These are phyloP conservation scores for Graphilbum ipis-grandicollis DNA, from an alignment of 2,329 filamentous ascomycete species.

Conservation along the genomic window DNA sequence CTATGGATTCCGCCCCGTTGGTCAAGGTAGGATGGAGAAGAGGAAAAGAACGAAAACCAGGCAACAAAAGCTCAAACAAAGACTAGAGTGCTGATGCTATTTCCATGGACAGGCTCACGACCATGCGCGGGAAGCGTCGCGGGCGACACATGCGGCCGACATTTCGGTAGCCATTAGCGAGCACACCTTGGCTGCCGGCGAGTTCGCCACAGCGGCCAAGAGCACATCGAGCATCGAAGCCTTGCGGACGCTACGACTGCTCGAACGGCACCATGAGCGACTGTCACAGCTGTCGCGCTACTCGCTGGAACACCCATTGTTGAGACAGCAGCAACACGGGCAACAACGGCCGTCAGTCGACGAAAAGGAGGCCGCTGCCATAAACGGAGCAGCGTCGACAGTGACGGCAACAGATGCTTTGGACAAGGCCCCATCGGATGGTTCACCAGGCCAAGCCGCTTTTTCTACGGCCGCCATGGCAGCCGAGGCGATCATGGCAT, in stretches of 20 bases:
- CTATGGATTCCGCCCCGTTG: constrained; percentile 2
- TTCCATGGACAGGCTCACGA: constrained; percentile 84
- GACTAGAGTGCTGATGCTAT: too few species aligned
- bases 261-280: constrained; percentile 75
- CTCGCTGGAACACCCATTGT: constrained; percentile 36
- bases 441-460: too few species aligned
- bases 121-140: constrained; percentile 69
- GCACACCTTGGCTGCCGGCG: constrained; percentile 72
- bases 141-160: constrained; percentile 56
- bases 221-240: constrained; percentile 54
- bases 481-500: too few species aligned
- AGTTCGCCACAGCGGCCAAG: constrained; percentile 72
- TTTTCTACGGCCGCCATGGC: too few species aligned
- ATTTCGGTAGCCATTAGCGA: constrained; percentile 72
- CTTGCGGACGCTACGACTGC: constrained; percentile 62
- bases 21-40: background rate
- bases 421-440: too few species aligned
- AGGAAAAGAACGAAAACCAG: too few species aligned
- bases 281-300: constrained; percentile 69
- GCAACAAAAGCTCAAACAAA: too few species aligned
- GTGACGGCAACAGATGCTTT: constrained; percentile 2
- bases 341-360: background rate
- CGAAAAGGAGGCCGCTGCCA: background rate
- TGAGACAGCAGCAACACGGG: constrained; percentile 8
- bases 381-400: constrained; percentile 3